Evolutionary conservation across 495 filamentous ascomycete species (phyloP), one percentile per base, ranked within the genome.

Genomic region (Penicillium steckii): DNA sequence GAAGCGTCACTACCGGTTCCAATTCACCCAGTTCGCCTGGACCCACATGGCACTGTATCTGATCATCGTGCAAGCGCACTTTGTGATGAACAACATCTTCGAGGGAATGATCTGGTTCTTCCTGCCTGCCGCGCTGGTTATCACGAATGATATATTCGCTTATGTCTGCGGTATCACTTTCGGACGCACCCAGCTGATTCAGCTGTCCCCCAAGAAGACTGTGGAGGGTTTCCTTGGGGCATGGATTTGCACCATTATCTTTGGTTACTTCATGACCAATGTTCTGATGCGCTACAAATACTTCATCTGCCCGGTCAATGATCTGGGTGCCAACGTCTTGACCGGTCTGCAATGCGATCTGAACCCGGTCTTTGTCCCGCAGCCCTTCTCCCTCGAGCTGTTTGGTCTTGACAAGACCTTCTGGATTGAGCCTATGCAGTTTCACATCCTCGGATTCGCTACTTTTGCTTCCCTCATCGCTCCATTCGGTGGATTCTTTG

Each of bases 101-200:
- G 95, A 99, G 74, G 95, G 95, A 71, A 91, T 99, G 90, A 94
- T 99, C 67, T 99, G 95, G 95, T 97, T 99, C 80, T 97, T 99
- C 81, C 78, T 99, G 40, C 95, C 95, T 2, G 92, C 90, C 3
- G 87, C 89, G 23, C 80, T 99, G 48, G 95, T 99, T 60, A 96
- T 97, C 63, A 96, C 89, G 30, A 99, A 99, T 64, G 95, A 99
- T 69, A 99, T 97, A 53, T 97, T 96, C 63, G 95, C 95, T 65
- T 99, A 99, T 64, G 81, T 99, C 53, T 95, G 90, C 69, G 95
- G 95, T 55, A 97, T 99, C 63, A 91, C 91, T 8, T 96, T 99
- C 67, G 95, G 95, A 33, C 82, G 91, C 44, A 99, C 95, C 13
- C 95, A 95, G 67, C 80, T 99, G 38, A 99, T 99, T 73, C 95